Evolutionary conservation across 257 asterid species (phyloP).

Genomic region (Plantago major): DNA sequence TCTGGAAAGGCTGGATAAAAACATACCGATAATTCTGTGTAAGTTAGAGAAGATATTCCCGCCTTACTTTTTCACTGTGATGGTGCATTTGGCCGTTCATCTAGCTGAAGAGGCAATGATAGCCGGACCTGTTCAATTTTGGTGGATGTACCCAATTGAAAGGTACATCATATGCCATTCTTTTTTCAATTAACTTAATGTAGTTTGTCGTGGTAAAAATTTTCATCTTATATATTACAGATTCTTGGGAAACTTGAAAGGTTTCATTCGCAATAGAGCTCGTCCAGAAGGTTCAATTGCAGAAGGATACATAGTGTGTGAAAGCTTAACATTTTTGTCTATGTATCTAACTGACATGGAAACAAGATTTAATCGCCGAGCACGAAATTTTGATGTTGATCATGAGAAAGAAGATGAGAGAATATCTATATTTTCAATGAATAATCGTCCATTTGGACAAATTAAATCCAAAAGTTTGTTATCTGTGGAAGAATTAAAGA

Average conservation of each 20-base stretch:
- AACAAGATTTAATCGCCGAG: neutral
- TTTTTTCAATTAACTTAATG: too few species aligned
- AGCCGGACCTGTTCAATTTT: constrained; percentile 1
- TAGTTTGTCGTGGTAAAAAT: too few species aligned
- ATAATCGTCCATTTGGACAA: neutral
- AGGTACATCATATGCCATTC: too few species aligned
- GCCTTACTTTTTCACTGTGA: too few species aligned
- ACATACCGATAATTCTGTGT: too few species aligned
- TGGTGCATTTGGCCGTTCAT: neutral
- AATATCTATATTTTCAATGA: neutral
- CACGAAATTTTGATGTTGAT: neutral
- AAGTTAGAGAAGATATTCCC: too few species aligned
- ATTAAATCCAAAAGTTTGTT: neutral
- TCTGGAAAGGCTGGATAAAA: too few species aligned
- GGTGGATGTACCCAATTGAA: constrained; percentile 5
- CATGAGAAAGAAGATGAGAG: neutral
- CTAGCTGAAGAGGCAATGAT: neutral
- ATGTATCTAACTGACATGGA: neutral
- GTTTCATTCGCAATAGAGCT: too few species aligned
- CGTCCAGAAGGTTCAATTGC: constrained; percentile 9
- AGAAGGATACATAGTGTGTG: neutral
- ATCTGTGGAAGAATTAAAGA: neutral
- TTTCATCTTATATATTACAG: too few species aligned
- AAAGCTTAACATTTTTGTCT: neutral
- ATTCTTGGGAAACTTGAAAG: too few species aligned